Percentiles rank a stretch among this genome's conserved stretches.
Conservation (phyloP, 148 eudicot genomes). For the Vaccinium darrowii region DNA sequence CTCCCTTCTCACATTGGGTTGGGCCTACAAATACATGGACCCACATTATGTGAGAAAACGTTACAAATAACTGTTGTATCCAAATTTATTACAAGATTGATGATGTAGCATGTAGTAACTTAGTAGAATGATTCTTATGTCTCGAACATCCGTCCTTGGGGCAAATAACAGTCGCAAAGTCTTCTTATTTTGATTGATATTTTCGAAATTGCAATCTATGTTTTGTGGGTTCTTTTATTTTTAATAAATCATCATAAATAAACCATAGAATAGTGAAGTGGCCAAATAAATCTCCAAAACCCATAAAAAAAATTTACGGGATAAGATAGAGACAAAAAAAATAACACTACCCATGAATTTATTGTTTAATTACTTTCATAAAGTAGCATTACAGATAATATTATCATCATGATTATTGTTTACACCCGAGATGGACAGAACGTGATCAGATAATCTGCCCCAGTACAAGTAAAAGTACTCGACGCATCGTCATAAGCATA, state of each 20-base stretch:
- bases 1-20: no score
- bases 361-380: background rate
- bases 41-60: no score
- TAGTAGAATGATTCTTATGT: no score
- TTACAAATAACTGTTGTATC: no score
- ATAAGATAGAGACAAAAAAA: background rate
- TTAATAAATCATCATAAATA: background rate
- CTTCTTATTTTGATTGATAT: no score
- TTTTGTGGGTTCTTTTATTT: background rate
- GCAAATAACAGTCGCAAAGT: no score
- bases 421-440: slow-evolving; percentile 44
- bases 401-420: background rate
- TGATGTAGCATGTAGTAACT: no score
- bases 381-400: background rate
- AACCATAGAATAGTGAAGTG: background rate
- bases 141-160: no score
- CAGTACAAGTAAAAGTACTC: slow-evolving; percentile 80
- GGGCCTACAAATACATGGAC: no score
- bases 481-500: slow-evolving; percentile 83
- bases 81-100: no score
- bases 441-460: slow-evolving; percentile 63
- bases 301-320: background rate
- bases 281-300: background rate
- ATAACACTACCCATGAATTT: background rate
- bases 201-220: background rate